Percentiles rank a stretch among this genome's conserved stretches.
Evolutionary conservation across 1,139 yeast species (phyloP).

Genomic region (Hemisphaericaspora xylofermentans): DNA sequence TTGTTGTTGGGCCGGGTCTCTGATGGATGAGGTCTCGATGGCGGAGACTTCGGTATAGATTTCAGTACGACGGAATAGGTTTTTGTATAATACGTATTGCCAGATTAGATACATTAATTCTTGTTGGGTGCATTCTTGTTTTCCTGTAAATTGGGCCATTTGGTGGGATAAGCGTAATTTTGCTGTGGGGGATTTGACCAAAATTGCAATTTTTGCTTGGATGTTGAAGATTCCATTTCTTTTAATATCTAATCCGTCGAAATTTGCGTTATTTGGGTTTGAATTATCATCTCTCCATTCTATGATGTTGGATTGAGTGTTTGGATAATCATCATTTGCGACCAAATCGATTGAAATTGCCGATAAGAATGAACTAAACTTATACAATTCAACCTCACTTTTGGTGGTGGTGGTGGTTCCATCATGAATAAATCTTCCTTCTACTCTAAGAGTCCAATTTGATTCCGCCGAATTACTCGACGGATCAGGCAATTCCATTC

Average conservation of each 20-base stretch:
- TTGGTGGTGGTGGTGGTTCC: background rate
- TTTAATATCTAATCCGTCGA: conserved; percentile 88
- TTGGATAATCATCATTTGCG: conserved; percentile 43
- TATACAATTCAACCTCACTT: conserved; percentile 10
- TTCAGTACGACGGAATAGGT: conserved; percentile 51
- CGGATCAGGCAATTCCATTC: conserved; percentile 20
- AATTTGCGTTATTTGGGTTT: conserved; percentile 42
- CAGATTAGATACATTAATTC: conserved; percentile 83
- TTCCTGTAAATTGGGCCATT: conserved; percentile 70
- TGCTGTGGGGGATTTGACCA: conserved; percentile 70
- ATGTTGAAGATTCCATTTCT: conserved; percentile 73
- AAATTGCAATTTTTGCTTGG: conserved; percentile 69
- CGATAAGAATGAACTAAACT: conserved; percentile 79
- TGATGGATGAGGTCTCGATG: conserved; percentile 19
- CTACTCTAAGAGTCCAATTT: conserved; percentile 83
- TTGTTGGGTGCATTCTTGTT: conserved; percentile 77
- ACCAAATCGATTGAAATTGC: conserved; percentile 79
- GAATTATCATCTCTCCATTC: conserved; percentile 42
- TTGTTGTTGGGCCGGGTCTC: too few species aligned
- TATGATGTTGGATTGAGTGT: conserved; percentile 33
- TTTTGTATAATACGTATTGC: conserved; percentile 82
- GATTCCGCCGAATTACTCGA: conserved; percentile 45
- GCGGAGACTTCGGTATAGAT: conserved; percentile 39
- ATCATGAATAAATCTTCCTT: conserved; percentile 67
- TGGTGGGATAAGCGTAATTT: conserved; percentile 61